Evolutionary conservation across 176 grass and related monocot species (phyloP), one percentile per base, ranked within the genome.

Genomic region (Ensete ventricosum): DNA sequence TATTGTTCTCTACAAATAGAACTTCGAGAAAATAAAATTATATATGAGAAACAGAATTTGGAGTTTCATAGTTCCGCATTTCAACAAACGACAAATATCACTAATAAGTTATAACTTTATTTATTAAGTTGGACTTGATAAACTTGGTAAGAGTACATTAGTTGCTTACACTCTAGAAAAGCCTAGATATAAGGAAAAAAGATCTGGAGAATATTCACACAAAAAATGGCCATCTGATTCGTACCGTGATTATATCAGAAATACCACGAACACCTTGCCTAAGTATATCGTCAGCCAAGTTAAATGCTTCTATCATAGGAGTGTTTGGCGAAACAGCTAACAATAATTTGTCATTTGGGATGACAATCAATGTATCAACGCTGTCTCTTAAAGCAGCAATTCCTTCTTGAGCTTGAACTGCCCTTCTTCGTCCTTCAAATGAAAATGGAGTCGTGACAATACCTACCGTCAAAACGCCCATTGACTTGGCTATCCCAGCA

Each of bases 271-370:
- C 73, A 75, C 73, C 73, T 75, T 75, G 73, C 48, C 73, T 14
- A 59, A 75, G 73, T 43, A 75, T 75, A 75, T 75, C 73, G 59
- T 75, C 73, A 75, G 73, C 73, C 73, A 75, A 59, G 73, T 75
- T 75, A 75, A 69, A 69, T 17, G 66, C 66, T 48, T 69, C 66
- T 14, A 17, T 34, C 11, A 69, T 9, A 14, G 66, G 23, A 22
- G 66, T 69, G 11, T 34, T 16, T 34, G 11, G 66, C 19, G 66
- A 48, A 34, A 49, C 27, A 16, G 23, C 27, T 14, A 27, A 14
- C 23, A 69, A 22, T 48, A 69, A 24, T 5, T 49, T 34, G 66
- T 69, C 66, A 17, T 69, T 69, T 49, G 66, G 66, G 26, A 69
- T 69, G 29, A 69, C 66, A 16, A 69, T 69, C 8, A 69, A 11